These are phyloP conservation scores for Spizellomyces punctatus DNA, from an alignment of 192 early-diverging fungal species.

Conservation along the genomic window DNA sequence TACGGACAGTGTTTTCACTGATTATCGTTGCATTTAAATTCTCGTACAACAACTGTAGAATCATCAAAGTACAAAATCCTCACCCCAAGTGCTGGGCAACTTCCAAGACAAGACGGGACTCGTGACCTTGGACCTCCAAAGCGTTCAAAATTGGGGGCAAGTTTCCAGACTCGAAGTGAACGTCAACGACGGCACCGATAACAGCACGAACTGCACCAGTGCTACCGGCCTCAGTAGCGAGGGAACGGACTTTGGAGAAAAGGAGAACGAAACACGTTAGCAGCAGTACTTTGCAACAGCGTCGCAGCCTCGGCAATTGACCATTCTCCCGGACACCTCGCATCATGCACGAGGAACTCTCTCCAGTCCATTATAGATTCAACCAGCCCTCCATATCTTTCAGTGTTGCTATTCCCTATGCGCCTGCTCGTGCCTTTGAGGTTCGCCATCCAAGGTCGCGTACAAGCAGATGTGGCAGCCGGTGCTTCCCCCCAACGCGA, in stretches of 20 bases:
- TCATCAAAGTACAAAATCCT: slow-evolving; percentile 29
- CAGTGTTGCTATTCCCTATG: no score
- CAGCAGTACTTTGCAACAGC: not conserved
- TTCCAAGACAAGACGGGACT: slow-evolving; percentile 89
- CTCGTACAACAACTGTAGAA: not conserved
- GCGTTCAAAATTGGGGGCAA: slow-evolving; percentile 96
- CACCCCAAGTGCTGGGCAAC: slow-evolving; percentile 93
- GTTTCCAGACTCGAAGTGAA: slow-evolving; percentile 88
- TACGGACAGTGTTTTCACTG: slow-evolving; percentile 94
- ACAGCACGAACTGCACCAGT: slow-evolving; percentile 86
- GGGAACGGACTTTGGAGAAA: slow-evolving; percentile 27
- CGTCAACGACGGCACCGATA: slow-evolving; percentile 98
- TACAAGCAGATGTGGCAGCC: no score
- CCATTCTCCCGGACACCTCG: not conserved
- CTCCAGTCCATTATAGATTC: no score
- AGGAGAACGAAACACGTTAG: not conserved
- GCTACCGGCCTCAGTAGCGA: slow-evolving; percentile 42
- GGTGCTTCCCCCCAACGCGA: no score
- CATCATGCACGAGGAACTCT: no score
- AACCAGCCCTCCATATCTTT: no score
- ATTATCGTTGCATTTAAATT: not conserved
- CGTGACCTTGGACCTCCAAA: slow-evolving; percentile 85
- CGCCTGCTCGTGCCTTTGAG: no score
- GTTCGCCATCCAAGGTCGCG: no score
- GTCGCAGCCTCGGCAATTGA: no score